Evolutionary conservation across 352 stramenopile species (phyloP), one percentile per base, ranked within the genome.

Genomic region (Phytophthora pisi): DNA sequence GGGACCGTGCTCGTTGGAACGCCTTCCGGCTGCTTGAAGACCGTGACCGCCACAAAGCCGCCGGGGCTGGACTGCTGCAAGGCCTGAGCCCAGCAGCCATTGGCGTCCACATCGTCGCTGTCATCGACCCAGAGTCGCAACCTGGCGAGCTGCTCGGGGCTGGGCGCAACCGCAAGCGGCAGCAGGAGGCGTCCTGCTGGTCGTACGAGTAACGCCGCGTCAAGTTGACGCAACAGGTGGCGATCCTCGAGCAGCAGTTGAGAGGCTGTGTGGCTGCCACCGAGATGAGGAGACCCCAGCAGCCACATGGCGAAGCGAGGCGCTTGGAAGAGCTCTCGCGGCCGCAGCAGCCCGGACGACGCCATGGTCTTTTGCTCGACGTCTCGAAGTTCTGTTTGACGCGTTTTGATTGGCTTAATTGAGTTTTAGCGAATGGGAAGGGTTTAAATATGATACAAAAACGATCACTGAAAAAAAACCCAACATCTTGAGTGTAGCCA

Each of bases 221-320:
- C 50, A 50, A 68, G 51, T 52, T 68, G 75, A 34, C 64, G 47
- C 18, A 51, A 40, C 61, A 70, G 50, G 38, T 68, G 43, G 13
- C 31, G 58, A 53, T 81, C 72, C 15, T 77, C 43, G 9, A 64
- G 28, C 49, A 77, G 57, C 43, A 75, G 62, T 45, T 74, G 46
- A 2, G 42, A 63, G 23, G 57, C 56, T 61, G 70, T 69, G 61
- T 69, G 57, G n/a, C 26, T 60, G 20, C 4, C 11, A 53, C 43
- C 18, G 23, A 26, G 28, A 51, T n/a, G 30, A 13, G 26, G n/a
- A 46, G 59, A 50, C 24, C 46, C 56, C 4, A 78, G 23, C n/a
- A 67, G 38, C 72, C 75, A 83, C 45, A 83, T 75, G 52, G 75
- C 69, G 43, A 83, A 79, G 60, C 69, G 69, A 36, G 53, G n/a